Conservation (phyloP, 192 early-diverging fungal species). For the Coemansia sp. region DNA sequence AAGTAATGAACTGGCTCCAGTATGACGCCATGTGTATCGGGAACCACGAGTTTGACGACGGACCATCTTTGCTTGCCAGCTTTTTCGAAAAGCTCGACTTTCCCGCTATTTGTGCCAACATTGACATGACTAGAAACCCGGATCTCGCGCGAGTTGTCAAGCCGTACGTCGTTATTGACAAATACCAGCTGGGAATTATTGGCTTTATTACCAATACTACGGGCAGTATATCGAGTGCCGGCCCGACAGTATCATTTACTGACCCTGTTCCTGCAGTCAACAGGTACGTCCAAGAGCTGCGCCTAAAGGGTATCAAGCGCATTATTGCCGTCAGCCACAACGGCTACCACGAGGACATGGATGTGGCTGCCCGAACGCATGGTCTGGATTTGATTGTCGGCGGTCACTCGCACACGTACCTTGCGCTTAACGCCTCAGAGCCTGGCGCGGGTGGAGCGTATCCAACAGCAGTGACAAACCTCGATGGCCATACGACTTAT, state of each 20-base stretch:
- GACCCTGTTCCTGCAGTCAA: slow-evolving; percentile 66
- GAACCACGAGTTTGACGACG: slow-evolving; percentile 78
- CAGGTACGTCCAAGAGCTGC: slow-evolving; percentile 65
- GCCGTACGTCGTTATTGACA: slow-evolving; percentile 69
- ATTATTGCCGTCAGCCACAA: slow-evolving; percentile 75
- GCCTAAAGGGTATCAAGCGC: slow-evolving; percentile 62
- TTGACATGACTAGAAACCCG: slow-evolving; percentile 60
- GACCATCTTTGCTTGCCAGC: slow-evolving; percentile 54
- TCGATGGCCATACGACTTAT: slow-evolving; percentile 62
- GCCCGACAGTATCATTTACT: slow-evolving; percentile 57
- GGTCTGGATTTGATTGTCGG: slow-evolving; percentile 71
- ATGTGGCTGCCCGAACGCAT: slow-evolving; percentile 60
- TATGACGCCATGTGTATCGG: slow-evolving; percentile 66
- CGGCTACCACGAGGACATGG: slow-evolving; percentile 72
- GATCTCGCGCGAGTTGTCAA: slow-evolving; percentile 57
- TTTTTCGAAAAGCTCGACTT: slow-evolving; percentile 64
- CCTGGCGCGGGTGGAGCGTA: slow-evolving; percentile 63
- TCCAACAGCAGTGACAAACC: slow-evolving; percentile 65
- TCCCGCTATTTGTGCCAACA: slow-evolving; percentile 69
- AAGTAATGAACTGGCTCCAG: slow-evolving; percentile 67
- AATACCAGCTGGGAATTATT: slow-evolving; percentile 67
- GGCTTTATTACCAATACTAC: slow-evolving; percentile 68
- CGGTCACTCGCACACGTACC: slow-evolving; percentile 73
- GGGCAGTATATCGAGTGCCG: slow-evolving; percentile 59
- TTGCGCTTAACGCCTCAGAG: slow-evolving; percentile 59